Evolutionary conservation across 73 alveolate genomes (phyloP), one percentile per base, ranked within the genome.

Genomic region (Tetrahymena thermophila): DNA sequence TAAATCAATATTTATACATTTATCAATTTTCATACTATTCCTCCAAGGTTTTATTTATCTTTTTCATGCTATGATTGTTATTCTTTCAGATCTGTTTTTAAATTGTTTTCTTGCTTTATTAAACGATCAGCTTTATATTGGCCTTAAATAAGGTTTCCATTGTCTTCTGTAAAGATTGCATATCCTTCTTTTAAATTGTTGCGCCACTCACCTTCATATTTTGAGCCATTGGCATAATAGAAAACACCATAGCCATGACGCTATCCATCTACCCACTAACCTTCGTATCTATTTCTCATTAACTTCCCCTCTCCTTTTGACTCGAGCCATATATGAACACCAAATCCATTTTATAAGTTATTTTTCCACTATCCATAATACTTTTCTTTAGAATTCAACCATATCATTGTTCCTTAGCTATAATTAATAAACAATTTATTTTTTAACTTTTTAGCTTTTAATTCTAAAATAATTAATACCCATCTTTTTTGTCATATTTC

Each of bases 291-390:
- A 98, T 99, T 99, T 96, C 99, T 98, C 34, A 99, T 97, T 43
- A 93, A 98, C 96, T 99, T 99, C n/a, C 98, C 98, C 85, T 98
- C 99, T 84, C 97, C 98, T 96, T 96, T 98, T 43, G 98, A 97
- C 94, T 98, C 99, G 43, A 98, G 98, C 99, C 99, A 99, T 55
- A 99, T 97, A 96, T 99, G 99, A 55, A 98, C 98, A 35, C 99
- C 99, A 97, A 98, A 99, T 19, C 99, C 99, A 96, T 98, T 97
- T 93, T 98, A 97, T 35, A 84, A 97, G 95, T 98, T 98, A 85
- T 99, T 99, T 44, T 97, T 99, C 99, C 99, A 99, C 94, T 99
- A 98, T 16, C 99, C 99, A 17, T 98, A 96, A 96, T 98, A 99
- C 96, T 98, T 99, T 95, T 99, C 99, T 93, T 99, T 98, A 85